Percentiles rank a stretch among this genome's conserved stretches.
phyloP scores from a whole-genome alignment of 2,329 filamentous ascomycete species.

The Whalleya microplaca region DNA sequence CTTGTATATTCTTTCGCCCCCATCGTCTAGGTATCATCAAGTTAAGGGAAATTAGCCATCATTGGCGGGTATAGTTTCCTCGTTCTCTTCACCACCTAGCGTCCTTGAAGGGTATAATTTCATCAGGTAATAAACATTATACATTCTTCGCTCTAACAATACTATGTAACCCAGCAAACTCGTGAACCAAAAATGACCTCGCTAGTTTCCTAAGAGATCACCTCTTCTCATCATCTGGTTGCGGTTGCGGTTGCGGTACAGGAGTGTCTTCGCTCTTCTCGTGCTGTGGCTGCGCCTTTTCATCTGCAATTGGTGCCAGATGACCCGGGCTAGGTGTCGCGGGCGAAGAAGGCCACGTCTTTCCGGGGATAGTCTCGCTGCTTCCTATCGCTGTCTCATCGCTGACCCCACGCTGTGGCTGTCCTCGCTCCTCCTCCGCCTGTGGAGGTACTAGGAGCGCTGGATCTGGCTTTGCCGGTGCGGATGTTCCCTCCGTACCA shows the following conservation, averaged over 20 bases:
- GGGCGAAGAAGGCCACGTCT: constrained; percentile 17
- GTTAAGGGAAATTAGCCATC: too few relatives aligned
- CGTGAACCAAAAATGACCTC: neutral
- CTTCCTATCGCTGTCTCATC: constrained; percentile 35
- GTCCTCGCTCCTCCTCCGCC: constrained; percentile 25
- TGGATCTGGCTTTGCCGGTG: constrained; percentile 9
- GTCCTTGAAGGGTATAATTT: neutral
- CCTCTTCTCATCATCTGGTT: constrained; percentile 3
- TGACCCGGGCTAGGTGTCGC: constrained; percentile 10
- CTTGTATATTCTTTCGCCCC: too few relatives aligned
- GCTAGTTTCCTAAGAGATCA: neutral
- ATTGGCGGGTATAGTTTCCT: too few relatives aligned
- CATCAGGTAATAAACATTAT: neutral
- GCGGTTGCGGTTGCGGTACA: constrained; percentile 8
- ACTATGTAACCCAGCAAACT: neutral
- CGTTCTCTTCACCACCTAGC: too few relatives aligned
- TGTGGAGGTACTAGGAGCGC: constrained; percentile 26
- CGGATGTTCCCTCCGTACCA: constrained; percentile 5
- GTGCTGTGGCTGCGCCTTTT: constrained; percentile 9
- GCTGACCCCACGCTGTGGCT: constrained; percentile 32
- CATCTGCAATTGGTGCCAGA: constrained; percentile 9
- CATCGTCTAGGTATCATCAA: too few relatives aligned
- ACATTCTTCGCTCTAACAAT: neutral
- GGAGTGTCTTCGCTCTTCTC: constrained; percentile 17
- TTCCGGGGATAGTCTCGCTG: constrained; percentile 20